These are phyloP conservation scores for Bipolaris oryzae DNA, from an alignment of 2,329 filamentous ascomycete genomes.

Conservation along the genomic window DNA sequence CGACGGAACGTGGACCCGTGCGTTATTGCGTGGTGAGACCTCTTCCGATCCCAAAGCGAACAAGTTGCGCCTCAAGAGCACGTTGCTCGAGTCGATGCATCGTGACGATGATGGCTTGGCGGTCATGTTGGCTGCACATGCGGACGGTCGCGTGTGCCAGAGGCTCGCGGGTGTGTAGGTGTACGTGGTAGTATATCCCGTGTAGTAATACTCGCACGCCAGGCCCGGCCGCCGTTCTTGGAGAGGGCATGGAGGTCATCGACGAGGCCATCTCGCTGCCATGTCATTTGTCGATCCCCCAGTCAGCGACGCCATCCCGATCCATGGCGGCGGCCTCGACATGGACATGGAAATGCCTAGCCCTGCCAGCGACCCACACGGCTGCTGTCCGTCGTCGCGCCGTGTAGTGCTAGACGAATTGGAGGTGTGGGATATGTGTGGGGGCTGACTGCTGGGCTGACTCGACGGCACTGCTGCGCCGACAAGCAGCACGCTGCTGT, in stretches of 20 bases:
- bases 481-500: slow-evolving; percentile 1
- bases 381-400: slow-evolving; percentile 19
- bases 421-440: slow-evolving; percentile 14
- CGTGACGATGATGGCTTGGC: not conserved
- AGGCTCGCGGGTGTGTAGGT: not conserved
- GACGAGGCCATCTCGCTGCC: not conserved
- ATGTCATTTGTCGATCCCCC: slow-evolving; percentile 18
- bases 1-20: not conserved
- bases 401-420: slow-evolving; percentile 16
- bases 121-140: not conserved
- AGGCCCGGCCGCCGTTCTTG: not conserved
- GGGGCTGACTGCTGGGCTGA: slow-evolving; percentile 23
- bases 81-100: not conserved
- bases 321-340: not conserved
- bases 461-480: slow-evolving; percentile 2
- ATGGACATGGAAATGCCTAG: slow-evolving; percentile 11
- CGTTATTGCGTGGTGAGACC: slow-evolving; percentile 11
- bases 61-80: slow-evolving; percentile 3
- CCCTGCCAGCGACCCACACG: slow-evolving; percentile 16
- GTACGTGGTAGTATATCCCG: too few species aligned
- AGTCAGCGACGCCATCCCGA: not conserved
- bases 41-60: slow-evolving; percentile 12
- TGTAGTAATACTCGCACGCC: not conserved
- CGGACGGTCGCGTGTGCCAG: not conserved
- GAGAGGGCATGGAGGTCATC: not conserved